Conservation (phyloP, 129 eudicot genomes). For the Chrysanthemum makinoi region DNA sequence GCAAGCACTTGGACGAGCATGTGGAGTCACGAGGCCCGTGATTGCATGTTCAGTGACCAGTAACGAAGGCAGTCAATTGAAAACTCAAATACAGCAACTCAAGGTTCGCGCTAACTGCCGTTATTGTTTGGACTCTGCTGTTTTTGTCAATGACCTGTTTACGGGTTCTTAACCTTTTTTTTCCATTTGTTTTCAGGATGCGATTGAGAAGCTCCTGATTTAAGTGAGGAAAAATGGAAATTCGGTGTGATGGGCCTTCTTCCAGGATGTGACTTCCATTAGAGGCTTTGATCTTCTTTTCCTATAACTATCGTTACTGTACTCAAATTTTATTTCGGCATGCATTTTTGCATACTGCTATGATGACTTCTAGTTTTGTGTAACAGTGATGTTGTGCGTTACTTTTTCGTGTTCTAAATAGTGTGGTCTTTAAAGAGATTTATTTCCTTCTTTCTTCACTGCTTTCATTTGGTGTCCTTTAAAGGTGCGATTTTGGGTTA, state of each 20-base stretch:
- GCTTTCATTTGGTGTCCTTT: neutral
- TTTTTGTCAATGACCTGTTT: neutral
- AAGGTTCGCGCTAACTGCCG: slow-evolving; percentile 40
- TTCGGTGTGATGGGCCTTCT: slow-evolving; percentile 80
- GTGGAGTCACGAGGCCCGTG: slow-evolving; percentile 86
- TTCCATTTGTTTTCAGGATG: slow-evolving; percentile 50
- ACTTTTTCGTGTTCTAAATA: neutral
- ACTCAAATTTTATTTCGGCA: neutral
- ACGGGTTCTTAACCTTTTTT: neutral
- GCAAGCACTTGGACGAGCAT: slow-evolving; percentile 87
- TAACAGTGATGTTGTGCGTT: slow-evolving; percentile 10
- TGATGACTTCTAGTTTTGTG: slow-evolving; percentile 1
- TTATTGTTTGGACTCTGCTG: neutral
- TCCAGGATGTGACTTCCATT: slow-evolving; percentile 20
- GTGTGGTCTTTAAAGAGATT: neutral
- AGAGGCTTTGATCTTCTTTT: slow-evolving; percentile 73
- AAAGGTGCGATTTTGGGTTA: no score
- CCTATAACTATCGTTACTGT: slow-evolving; percentile 10
- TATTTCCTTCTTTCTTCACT: neutral
- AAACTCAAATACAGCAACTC: slow-evolving; percentile 74
- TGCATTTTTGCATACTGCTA: slow-evolving; percentile 9
- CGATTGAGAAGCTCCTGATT: slow-evolving; percentile 90
- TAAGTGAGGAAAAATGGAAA: slow-evolving; percentile 32
- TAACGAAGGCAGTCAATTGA: slow-evolving; percentile 88
- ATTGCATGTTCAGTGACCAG: slow-evolving; percentile 87